Conservation (phyloP, 2,329 filamentous ascomycete species). For the Sporothrix schenckii region DNA sequence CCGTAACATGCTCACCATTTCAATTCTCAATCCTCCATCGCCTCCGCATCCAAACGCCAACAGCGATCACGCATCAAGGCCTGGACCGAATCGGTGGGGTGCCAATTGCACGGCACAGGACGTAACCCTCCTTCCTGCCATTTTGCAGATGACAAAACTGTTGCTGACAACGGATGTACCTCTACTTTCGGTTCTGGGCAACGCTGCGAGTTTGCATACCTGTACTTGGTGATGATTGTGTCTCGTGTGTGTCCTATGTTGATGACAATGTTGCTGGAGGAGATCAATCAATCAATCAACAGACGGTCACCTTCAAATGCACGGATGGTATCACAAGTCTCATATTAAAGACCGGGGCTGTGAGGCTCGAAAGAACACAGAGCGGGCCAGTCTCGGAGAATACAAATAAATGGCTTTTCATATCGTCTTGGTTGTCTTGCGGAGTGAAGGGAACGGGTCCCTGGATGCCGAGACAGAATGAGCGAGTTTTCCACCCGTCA, state of each 20-base stretch:
- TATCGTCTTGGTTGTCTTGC: neutral
- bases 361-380: neutral
- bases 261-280: neutral
- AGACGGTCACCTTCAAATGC: neutral
- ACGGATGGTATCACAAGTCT: neutral
- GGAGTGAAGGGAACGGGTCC: neutral
- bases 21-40: neutral
- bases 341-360: neutral
- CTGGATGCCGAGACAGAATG: neutral
- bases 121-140: neutral
- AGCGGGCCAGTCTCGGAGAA: neutral
- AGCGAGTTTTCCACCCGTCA: neutral
- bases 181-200: neutral
- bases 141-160: neutral
- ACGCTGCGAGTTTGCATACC: neutral
- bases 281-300: neutral
- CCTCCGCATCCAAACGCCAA: neutral
- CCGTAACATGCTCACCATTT: neutral
- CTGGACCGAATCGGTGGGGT: slow-evolving; percentile 4
- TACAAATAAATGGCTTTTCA: slow-evolving; percentile 6
- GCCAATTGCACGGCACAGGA: slow-evolving; percentile 11
- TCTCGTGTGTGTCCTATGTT: neutral
- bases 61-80: no score
- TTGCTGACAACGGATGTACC: neutral
- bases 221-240: no score